Evolutionary conservation across 495 filamentous ascomycete species (phyloP), one percentile per base, ranked within the genome.

Genomic region (Penicillium cinerascens): DNA sequence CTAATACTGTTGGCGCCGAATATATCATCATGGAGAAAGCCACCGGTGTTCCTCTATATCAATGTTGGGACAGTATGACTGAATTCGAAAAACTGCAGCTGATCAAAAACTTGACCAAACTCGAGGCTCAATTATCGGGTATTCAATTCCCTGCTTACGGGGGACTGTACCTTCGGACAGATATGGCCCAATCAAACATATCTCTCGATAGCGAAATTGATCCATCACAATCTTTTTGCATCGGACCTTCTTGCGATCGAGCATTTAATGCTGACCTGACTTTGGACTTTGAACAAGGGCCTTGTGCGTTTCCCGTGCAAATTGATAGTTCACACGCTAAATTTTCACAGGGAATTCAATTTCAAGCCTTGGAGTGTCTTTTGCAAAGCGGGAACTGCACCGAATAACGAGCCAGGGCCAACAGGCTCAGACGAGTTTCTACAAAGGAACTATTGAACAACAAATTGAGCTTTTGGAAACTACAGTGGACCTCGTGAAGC

Each of bases 1-100:
- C 60, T 15, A 73, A 64, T 40, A 21, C 63, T 3, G 64, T 73
- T 17, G 67, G 64, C 6, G 59, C 68, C 16, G 65, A 73, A 54
- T 74, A 72, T 36, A 74, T 72, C 13, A 59, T 74, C 21, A 74
- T 74, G 65, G 71, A 70, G 42, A 71, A 70, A 47, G 69, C 64
- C 5, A 15, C 53, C 17, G 73, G 69, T 4, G 47, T 71, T 44
- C 70, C 59, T 23, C 50, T 76, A 9, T 71, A 59, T 44, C 43
- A 65, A 35, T 35, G 40, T 33, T 72, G 66, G 70, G 55, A 40
- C 4, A 43, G 51, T 7, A 63, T 74, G 52, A 47, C 36, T 0
- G 48, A 63, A 35, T 26, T 50, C 9, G 56, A 72, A 5, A 56
- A 59, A 44, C 47, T 69, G 1, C 27, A 64, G 38, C 49, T 75